Conservation (phyloP, 352 stramenopile genomes). For the Globisporangium middletonii region DNA sequence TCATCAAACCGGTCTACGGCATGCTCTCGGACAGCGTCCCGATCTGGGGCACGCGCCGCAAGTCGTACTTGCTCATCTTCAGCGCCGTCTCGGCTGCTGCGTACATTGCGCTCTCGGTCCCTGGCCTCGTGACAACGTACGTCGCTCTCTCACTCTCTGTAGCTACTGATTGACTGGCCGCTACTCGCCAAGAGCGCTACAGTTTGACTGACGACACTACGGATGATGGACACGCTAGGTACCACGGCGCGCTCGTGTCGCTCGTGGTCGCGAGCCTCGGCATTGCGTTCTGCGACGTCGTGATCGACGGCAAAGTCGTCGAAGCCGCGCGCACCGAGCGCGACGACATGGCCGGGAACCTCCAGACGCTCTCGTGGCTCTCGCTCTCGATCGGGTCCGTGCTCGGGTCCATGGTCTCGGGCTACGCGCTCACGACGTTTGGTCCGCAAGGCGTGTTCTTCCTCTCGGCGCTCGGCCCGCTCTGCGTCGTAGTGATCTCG, state of each 20-base stretch:
- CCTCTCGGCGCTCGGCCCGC: slow-evolving; percentile 56
- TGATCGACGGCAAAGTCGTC: slow-evolving; percentile 76
- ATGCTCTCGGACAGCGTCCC: slow-evolving; percentile 74
- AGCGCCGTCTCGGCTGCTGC: slow-evolving; percentile 47
- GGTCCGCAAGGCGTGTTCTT: slow-evolving; percentile 69
- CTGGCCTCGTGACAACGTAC: slow-evolving; percentile 47
- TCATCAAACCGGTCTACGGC: slow-evolving; percentile 76
- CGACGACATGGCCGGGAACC: slow-evolving; percentile 67
- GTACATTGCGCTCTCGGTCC: slow-evolving; percentile 56
- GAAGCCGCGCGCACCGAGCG: slow-evolving; percentile 62
- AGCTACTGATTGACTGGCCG: neutral
- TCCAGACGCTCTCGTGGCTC: slow-evolving; percentile 77
- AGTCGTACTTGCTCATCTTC: slow-evolving; percentile 77
- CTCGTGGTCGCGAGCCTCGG: slow-evolving; percentile 74
- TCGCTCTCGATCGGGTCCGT: slow-evolving; percentile 67
- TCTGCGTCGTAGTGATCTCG: slow-evolving; percentile 62
- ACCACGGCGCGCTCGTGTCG: slow-evolving; percentile 40
- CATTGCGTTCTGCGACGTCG: slow-evolving; percentile 77
- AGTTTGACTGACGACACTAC: neutral
- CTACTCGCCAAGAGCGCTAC: too few relatives aligned
- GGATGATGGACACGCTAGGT: slow-evolving; percentile 12
- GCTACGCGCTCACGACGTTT: slow-evolving; percentile 47
- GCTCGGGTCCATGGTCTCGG: slow-evolving; percentile 63
- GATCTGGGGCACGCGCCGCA: slow-evolving; percentile 67
- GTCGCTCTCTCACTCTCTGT: slow-evolving; percentile 1